Base-by-base conservation (phyloP, 2,329 filamentous ascomycete species). In the Cryphonectria carpinicola region DNA sequence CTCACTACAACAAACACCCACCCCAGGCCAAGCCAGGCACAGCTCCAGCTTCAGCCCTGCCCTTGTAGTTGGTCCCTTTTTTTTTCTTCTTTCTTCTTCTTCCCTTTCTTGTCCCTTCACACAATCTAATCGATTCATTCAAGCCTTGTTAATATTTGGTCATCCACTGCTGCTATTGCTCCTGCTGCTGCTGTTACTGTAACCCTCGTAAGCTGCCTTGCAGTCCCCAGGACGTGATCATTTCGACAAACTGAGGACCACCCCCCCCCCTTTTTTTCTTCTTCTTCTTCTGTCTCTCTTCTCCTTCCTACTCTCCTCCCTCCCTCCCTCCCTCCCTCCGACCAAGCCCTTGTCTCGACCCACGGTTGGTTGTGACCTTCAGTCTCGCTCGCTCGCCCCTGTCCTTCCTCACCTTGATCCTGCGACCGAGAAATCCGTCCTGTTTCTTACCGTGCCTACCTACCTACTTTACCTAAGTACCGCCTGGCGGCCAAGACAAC, bases 21-120 rank as follows among this genome's bases (percentile, higher is more conserved):
- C 62, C 63, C 46, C 46, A 22, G 54, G 63, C 63, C 39, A 32
- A 37, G 56, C 56, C 25, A 25, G 32, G 32, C 56, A 32, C 56
- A 60, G 56, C 28, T 37, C n/a, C 32, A 37, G 14, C 58, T 28
- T n/a, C 58, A 61, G 58, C 43, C 43, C 41, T n/a, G 41, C 43
- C 63, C 43, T 49, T 49, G 46, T 19, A 49, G 43, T 54, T 54
- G 43, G 63, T 54, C 25, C 54, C 28, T 32, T 58, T 32, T 35
- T 8, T 17, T 32, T 4, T 32, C 19, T 8, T 17, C 19, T 4
- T 58, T 28, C 25, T 25, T 28, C 11, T 28, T 56, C 11, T 32
- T 28, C 28, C 28, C 28, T 3, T 58, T 5, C 25, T 14, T n/a
- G 7, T 28, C 43, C 25, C 13, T 65, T n/a, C 28, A 28, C 32